Base-by-base conservation (phyloP, 2,329 filamentous ascomycete genomes). In the Aureobasidium pullulans region DNA sequence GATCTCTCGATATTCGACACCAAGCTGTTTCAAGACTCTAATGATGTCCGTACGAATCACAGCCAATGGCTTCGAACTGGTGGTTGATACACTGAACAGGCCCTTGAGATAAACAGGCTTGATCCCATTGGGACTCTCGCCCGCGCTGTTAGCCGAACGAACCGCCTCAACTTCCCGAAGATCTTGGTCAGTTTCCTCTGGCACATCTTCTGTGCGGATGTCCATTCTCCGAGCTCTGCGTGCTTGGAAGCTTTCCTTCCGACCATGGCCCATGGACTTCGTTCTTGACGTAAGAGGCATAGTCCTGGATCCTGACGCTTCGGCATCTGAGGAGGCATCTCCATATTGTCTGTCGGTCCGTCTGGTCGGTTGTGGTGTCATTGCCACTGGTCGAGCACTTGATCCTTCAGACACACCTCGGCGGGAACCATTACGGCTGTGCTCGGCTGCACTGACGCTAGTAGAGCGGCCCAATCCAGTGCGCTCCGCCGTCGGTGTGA, bases 21-120 rank as follows among this genome's bases (percentile, higher is more conserved):
- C 89, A 15, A 97, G 83, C 70, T 93, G 87, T 65, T 86, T 87
- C 56, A 99, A 76, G 2, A 97, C 94, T 52, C 93, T 83, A 69
- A 95, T 95, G 66, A 99, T 89, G 70, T 99, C 94, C 6, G 85
- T 79, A 40, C 93, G 85, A 63, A 99, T 99, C 61, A 90, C 85
- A 1, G 85, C 79, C 10, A 97, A 83, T 1, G 93, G 90, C 70
- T 95, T 96, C 69, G 87, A 94, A 60, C 91, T 96, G 6, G 94
- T 99, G 0, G 94, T 99, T 4, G 90, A 95, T 57, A 97, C 94
- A 68, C 93, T 97, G 76, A 99, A 97, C 16, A 99, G 80, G 4
- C 94, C 94, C 74, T 97, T 99, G 60, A 99, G 82, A 72, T 88
- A 97, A 3, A 97, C 94, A 0, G 94, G 94, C 72, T 96, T 96